Evolutionary conservation across 139 green algal genomes (phyloP), one percentile per base, ranked within the genome.

Genomic region (Auxenochlorella pyrenoidosa): DNA sequence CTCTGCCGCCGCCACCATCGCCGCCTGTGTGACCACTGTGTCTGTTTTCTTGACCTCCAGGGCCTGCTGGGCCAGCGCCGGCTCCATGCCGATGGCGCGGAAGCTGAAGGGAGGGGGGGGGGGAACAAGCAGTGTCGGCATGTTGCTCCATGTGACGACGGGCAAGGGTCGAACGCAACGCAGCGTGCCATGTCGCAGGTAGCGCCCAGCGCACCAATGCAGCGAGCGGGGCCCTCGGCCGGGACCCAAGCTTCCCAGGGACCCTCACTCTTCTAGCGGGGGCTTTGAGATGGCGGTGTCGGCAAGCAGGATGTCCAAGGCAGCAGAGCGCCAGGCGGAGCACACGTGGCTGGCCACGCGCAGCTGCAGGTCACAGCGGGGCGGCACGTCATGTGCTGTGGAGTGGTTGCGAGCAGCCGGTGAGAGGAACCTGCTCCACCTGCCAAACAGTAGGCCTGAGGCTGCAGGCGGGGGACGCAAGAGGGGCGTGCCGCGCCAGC

Each of bases 221-320:
- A n/a, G n/a, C n/a, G n/a, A n/a, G n/a, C n/a, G n/a, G n/a, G n/a
- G n/a, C n/a, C n/a, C n/a, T n/a, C n/a, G n/a, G n/a, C n/a, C n/a
- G n/a, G n/a, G 47, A 10, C 47, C 47, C 47, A 54, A 54, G 47
- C 8, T 54, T 54, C 5, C 16, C 30, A 71, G 28, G 63, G 3
- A 24, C 12, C 0, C 81, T 86, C 82, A 86, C 82, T 86, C 82
- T 28, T 78, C 66, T n/a, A 79, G 51, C 19, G 82, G 82, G 5
- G 84, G 84, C 59, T 83, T 82, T 36, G 87, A 90, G 36, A 88
- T 80, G 36, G 82, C 87, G 18, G 87, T 90, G 76, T 90, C 87
- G 10, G 75, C 76, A 28, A 90, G 81, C 80, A 84, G 63, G 19
- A 90, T 70, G 28, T 88, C 87, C 28, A 36, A 41, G 5, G 87